Base-by-base conservation (phyloP, 2,329 filamentous ascomycete genomes). In the Penicillium italicum region DNA sequence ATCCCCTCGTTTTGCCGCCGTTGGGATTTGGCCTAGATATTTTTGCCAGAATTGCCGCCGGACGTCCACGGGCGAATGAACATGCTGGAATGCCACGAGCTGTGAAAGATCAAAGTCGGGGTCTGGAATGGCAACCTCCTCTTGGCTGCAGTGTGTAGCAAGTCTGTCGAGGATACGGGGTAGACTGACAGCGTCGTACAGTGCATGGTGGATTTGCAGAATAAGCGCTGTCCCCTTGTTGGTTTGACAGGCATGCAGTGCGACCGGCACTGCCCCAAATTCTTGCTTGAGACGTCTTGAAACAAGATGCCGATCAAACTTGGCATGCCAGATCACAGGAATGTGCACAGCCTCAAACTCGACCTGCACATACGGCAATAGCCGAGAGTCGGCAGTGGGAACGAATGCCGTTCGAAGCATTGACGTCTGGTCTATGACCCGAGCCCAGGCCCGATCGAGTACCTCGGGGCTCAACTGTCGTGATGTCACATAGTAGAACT, bases 101-200 rank as follows among this genome's bases (percentile, higher is more conserved):
- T 76, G 72, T 5, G 68, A 65, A 16, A 81, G 70, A n/a, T 71
- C 72, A 3, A 63, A 43, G 5, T 64, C 64, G 44, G 66, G 55
- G 22, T 59, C 44, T 22, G 54, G 22, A 16, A 50, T 24, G 20
- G 58, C 18, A 10, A 55, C 11, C 14, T 59, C 45, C 8, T 34
- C 22, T 40, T 62, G 66, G 37, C 64, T 74, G 73, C 70, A 85
- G 34, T 77, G 60, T 5, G 65, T 58, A 58, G 79, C 71, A 12
- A 87, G 73, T 38, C 81, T 73, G 14, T 79, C 68, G 22, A 91
- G 75, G 6, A 96, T 74, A 0, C 80, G 69, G 0, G 86, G 83
- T 5, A 97, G 76, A 64, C 89, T 94, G 57, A 95, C 80, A 6
- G 87, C 91, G 69, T 97, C 93, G 67, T 97, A 97, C 0, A 97